Conservation (phyloP, 768 basidiomycete genomes). For the Tylopilus vinaceipallidus region DNA sequence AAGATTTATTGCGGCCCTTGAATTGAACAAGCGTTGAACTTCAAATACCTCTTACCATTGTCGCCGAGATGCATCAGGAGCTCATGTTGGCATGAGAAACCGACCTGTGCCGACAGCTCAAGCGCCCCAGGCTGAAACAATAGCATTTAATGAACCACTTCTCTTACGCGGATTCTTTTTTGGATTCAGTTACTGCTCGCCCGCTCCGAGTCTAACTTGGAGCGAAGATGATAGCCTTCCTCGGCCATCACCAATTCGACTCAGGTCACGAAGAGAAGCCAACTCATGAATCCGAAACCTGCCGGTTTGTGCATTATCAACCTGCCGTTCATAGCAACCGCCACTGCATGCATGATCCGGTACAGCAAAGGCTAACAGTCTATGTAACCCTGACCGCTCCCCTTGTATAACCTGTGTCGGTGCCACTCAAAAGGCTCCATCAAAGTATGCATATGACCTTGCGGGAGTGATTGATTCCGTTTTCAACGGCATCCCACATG, state of each 20-base stretch:
- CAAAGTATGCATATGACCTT: not conserved
- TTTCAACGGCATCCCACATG: not conserved
- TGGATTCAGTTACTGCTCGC: conserved; percentile 4
- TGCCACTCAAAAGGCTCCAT: not conserved
- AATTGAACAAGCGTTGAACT: conserved; percentile 5
- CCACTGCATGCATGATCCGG: not conserved
- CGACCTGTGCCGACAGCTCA: conserved; percentile 14
- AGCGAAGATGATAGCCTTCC: conserved; percentile 28
- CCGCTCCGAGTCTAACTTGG: conserved; percentile 9
- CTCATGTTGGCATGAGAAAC: conserved; percentile 20
- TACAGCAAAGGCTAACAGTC: not conserved
- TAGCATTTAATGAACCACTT: conserved; percentile 1
- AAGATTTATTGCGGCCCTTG: conserved; percentile 16
- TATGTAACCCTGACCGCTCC: not conserved
- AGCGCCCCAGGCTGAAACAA: conserved; percentile 20
- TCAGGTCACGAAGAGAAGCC: conserved; percentile 17
- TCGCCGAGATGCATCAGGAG: conserved; percentile 1
- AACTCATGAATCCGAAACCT: not conserved
- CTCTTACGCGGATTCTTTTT: conserved; percentile 17
- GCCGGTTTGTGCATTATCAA: too few relatives aligned
- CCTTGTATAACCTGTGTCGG: too few relatives aligned
- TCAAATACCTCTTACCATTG: conserved; percentile 1
- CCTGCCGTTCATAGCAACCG: not conserved
- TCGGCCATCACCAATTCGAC: conserved; percentile 18
- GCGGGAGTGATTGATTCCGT: not conserved